A percentile compares a stretch with the other conserved stretches of the same genome.
These are phyloP conservation scores for Daldinia caldariorum DNA, from an alignment of 495 filamentous ascomycete species.

Conservation along the genomic window DNA sequence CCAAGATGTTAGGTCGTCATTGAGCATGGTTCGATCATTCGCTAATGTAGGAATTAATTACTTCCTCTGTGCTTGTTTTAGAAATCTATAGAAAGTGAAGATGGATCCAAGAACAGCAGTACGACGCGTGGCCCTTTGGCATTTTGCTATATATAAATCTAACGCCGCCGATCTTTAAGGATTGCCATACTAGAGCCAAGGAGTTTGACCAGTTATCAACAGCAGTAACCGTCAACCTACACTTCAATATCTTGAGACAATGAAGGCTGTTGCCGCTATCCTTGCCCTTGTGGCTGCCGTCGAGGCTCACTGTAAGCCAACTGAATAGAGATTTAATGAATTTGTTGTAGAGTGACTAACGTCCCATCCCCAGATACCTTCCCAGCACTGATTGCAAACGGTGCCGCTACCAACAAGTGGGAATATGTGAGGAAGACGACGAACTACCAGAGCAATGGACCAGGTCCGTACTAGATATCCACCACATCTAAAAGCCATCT, in stretches of 20 bases:
- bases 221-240: neutral
- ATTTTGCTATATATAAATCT: conserved; percentile 8
- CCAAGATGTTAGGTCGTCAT: conserved; percentile 35
- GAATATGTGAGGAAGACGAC: conserved; percentile 52
- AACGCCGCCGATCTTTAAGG: neutral
- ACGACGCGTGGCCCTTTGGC: conserved; percentile 5
- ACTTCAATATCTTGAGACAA: conserved; percentile 17
- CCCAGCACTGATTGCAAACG: conserved; percentile 42
- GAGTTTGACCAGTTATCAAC: neutral
- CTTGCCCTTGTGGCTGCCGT: conserved; percentile 40
- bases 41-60: conserved; percentile 23
- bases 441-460: conserved; percentile 54
- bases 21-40: conserved; percentile 18
- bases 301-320: conserved; percentile 45
- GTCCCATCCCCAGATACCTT: conserved; percentile 42
- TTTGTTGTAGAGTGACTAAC: conserved; percentile 15
- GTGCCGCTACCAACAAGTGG: conserved; percentile 47
- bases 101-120: conserved; percentile 13
- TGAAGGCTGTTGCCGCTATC: conserved; percentile 42
- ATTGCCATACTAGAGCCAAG: neutral
- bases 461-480: conserved; percentile 32
- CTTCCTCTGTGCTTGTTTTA: conserved; percentile 8
- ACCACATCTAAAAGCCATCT: neutral
- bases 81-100: conserved; percentile 11
- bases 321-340: neutral